phyloP scores from a whole-genome alignment of 1,139 yeast species.

The Spathaspora sp. region DNA sequence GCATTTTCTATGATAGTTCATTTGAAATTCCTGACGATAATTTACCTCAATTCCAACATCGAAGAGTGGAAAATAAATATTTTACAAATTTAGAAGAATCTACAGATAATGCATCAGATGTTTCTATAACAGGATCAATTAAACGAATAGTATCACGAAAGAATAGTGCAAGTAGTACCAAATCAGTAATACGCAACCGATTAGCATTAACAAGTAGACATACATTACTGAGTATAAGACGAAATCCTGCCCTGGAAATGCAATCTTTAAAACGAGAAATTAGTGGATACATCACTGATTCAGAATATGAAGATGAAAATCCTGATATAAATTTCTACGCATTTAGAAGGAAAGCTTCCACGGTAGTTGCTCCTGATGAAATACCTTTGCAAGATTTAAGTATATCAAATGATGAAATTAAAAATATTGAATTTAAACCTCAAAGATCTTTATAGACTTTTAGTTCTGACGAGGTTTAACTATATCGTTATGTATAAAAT shows the following conservation, averaged over 20 bases:
- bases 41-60: conserved; percentile 11
- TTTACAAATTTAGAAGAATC: conserved; percentile 8
- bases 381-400: not conserved
- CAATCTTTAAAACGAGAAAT: conserved; percentile 12
- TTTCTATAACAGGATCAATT: conserved; percentile 1
- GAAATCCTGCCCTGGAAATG: conserved; percentile 8
- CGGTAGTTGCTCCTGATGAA: not conserved
- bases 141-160: conserved; percentile 2
- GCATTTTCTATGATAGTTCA: conserved; percentile 7
- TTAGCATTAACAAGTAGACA: conserved; percentile 13
- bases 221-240: conserved; percentile 9
- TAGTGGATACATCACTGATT: conserved; percentile 21
- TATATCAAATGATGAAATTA: conserved; percentile 3
- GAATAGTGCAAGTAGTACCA: conserved; percentile 12
- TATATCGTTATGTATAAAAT: conserved; percentile 61
- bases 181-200: conserved; percentile 15
- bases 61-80: conserved; percentile 9
- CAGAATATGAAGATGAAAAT: conserved; percentile 18
- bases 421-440: not conserved
- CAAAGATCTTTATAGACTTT: not conserved
- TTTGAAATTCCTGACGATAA: conserved; percentile 6
- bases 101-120: conserved; percentile 1
- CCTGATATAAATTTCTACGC: conserved; percentile 8
- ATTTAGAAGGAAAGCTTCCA: conserved; percentile 8
- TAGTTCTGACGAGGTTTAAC: conserved; percentile 57